Conservation (phyloP, 2,329 filamentous ascomycete species). For the Paecilomyces variotii region DNA sequence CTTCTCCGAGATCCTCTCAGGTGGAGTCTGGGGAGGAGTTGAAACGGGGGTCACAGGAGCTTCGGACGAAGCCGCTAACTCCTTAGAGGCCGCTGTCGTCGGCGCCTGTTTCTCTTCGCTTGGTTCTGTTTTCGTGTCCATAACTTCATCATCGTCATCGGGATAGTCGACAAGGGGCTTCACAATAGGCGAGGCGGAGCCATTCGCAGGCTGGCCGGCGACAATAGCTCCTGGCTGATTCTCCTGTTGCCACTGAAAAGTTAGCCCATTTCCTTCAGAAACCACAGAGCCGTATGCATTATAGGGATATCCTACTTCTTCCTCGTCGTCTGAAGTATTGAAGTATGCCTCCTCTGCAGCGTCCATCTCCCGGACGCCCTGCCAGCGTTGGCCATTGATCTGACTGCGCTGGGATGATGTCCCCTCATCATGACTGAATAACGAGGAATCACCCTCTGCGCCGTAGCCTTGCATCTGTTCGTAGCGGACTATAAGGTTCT, state of each 20-base stretch:
- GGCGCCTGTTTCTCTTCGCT: constrained; percentile 10
- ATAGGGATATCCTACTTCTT: constrained; percentile 43
- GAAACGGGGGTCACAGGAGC: constrained; percentile 15
- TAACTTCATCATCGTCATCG: constrained; percentile 73
- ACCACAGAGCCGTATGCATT: neutral
- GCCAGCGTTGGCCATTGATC: constrained; percentile 54
- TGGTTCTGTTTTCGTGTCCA: constrained; percentile 45
- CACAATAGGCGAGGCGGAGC: constrained; percentile 48
- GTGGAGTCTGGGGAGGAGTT: constrained; percentile 38
- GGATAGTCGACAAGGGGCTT: constrained; percentile 85
- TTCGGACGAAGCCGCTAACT: constrained; percentile 19
- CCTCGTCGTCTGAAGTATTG: constrained; percentile 79
- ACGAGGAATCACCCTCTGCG: constrained; percentile 53
- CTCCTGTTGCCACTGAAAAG: constrained; percentile 24
- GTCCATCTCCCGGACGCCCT: constrained; percentile 74
- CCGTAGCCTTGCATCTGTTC: constrained; percentile 68
- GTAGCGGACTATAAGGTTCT: constrained; percentile 64
- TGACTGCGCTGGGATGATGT: constrained; percentile 39
- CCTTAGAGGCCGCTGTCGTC: constrained; percentile 14
- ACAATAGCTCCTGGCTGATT: constrained; percentile 30
- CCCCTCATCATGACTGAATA: constrained; percentile 64
- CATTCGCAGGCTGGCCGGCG: constrained; percentile 44
- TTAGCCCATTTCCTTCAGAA: constrained; percentile 3
- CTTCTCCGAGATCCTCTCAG: constrained; percentile 79
- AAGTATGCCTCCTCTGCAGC: constrained; percentile 88